Evolutionary conservation across 148 eudicot genomes (phyloP).

Genomic region (Cornus florida): DNA sequence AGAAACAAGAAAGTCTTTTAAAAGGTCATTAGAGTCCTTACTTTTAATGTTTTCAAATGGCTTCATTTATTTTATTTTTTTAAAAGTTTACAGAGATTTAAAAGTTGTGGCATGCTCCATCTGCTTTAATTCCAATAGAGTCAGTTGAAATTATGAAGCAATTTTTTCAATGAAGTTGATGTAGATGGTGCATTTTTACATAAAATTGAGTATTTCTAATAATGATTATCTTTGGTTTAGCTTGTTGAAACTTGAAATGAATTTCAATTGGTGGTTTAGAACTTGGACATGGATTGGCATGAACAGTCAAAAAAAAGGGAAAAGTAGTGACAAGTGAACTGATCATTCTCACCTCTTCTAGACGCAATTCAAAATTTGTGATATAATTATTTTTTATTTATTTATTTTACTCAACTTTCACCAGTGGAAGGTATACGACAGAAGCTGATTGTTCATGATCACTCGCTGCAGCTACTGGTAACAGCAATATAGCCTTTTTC

Average conservation of each 20-base stretch:
- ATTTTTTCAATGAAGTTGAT: background rate
- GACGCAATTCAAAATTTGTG: background rate
- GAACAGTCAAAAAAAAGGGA: background rate
- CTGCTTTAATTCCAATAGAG: background rate
- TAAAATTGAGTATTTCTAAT: background rate
- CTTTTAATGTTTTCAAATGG: background rate
- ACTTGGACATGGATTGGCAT: background rate
- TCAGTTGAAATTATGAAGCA: no score
- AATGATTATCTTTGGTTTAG: background rate
- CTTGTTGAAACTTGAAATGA: background rate
- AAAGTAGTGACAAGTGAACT: background rate
- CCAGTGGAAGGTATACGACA: slow-evolving; percentile 83
- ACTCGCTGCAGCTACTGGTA: slow-evolving; percentile 71
- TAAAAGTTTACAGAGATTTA: background rate
- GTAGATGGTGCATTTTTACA: background rate
- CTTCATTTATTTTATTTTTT: background rate
- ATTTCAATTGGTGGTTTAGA: no score
- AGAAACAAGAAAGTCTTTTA: background rate
- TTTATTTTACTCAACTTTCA: slow-evolving; percentile 5
- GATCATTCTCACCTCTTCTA: background rate
- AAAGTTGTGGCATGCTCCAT: background rate
- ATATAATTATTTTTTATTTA: background rate
- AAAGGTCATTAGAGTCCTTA: background rate
- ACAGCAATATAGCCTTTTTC: slow-evolving; percentile 12
- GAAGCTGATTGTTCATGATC: slow-evolving; percentile 65